phyloP scores from a whole-genome alignment of 352 stramenopile species.

The Phytophthora foliorum region DNA sequence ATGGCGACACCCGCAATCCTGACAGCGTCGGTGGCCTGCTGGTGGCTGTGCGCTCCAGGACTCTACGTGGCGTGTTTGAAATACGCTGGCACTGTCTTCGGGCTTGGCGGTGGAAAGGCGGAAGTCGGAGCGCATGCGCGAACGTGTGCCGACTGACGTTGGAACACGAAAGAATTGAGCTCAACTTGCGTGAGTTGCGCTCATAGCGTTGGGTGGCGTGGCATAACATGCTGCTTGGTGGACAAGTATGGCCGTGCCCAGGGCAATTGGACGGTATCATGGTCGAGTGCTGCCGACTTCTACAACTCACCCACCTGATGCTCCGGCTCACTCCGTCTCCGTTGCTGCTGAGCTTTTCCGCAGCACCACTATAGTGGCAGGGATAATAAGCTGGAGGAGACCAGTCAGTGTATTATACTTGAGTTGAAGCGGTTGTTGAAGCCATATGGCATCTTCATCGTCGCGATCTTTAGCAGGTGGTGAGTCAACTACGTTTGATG shows the following conservation, averaged over 20 bases:
- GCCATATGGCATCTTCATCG: conserved; percentile 30
- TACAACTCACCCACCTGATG: conserved; percentile 15
- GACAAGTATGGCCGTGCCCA: no score
- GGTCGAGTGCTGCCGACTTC: conserved; percentile 1
- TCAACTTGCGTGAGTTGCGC: not conserved
- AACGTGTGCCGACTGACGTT: not conserved
- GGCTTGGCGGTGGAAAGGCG: conserved; percentile 11
- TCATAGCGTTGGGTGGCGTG: not conserved
- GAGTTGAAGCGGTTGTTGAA: conserved; percentile 33
- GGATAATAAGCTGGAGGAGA: conserved; percentile 28
- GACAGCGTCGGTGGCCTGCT: conserved; percentile 8
- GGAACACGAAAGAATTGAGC: not conserved
- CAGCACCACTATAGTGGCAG: not conserved
- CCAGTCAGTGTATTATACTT: no score
- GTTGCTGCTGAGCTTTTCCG: conserved; percentile 19
- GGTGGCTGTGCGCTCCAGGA: conserved; percentile 12
- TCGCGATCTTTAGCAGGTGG: conserved; percentile 30
- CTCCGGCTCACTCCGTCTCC: conserved; percentile 18
- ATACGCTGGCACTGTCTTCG: not conserved
- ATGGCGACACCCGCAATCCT: not conserved
- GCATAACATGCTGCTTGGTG: not conserved
- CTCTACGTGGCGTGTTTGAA: conserved; percentile 18
- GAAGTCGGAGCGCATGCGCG: not conserved
- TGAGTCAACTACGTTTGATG: no score
- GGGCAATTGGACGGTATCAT: no score